Conservation (phyloP, 768 basidiomycete genomes). For the Coprinopsis sp. region DNA sequence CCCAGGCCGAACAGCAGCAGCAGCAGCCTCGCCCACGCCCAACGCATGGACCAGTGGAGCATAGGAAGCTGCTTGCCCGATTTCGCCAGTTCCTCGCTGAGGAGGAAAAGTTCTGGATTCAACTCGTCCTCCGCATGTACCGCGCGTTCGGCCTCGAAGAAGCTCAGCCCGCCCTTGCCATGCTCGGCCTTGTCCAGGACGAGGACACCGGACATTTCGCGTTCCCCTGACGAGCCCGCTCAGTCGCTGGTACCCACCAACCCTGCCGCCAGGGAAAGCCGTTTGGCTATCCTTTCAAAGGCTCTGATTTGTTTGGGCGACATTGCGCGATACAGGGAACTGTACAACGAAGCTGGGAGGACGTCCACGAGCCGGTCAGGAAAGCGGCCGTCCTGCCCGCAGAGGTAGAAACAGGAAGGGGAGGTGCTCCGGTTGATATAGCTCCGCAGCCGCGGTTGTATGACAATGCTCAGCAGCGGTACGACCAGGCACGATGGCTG, state of each 20-base stretch:
- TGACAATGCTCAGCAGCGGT: conserved; percentile 71
- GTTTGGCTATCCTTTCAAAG: conserved; percentile 79
- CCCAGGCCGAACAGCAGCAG: conserved; percentile 21
- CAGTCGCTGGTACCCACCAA: conserved; percentile 36
- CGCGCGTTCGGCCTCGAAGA: conserved; percentile 68
- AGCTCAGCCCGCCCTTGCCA: conserved; percentile 50
- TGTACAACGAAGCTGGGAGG: conserved; percentile 75
- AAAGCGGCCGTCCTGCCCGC: conserved; percentile 43
- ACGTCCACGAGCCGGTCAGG: conserved; percentile 62
- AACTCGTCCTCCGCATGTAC: conserved; percentile 70
- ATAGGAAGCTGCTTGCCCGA: conserved; percentile 80
- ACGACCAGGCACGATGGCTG: conserved; percentile 79
- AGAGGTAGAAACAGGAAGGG: conserved; percentile 46
- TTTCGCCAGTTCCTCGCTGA: conserved; percentile 87
- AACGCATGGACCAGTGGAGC: conserved; percentile 63
- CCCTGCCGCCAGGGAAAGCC: conserved; percentile 50
- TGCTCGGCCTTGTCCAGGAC: conserved; percentile 49
- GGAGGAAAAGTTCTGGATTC: conserved; percentile 90
- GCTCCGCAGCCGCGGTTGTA: conserved; percentile 63
- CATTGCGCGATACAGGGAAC: conserved; percentile 88
- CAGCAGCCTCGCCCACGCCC: conserved; percentile 4
- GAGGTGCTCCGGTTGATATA: conserved; percentile 33
- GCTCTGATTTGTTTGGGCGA: conserved; percentile 91
- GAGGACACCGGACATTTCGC: conserved; percentile 37
- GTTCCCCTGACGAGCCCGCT: conserved; percentile 58